Base-by-base conservation (phyloP, 1,139 yeast genomes). In the Magnusiomyces paraingens region DNA sequence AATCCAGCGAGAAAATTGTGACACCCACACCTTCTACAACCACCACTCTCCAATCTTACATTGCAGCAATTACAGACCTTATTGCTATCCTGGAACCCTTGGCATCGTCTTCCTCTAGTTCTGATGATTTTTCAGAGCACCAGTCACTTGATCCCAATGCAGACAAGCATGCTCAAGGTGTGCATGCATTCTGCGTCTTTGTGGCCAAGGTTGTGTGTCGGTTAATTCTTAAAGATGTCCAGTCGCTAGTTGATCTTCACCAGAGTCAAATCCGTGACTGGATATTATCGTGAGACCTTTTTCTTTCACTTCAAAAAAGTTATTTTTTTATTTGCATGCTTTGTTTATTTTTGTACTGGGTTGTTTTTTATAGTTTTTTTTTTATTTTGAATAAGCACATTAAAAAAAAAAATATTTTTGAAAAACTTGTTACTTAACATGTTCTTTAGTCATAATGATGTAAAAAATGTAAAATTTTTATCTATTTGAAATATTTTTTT, bases 141-240 rank as follows among this genome's bases (percentile, higher is more conserved):
- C 6, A 38, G 15, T 5, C 41, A 38, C 41, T 38, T 38, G 15
- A 14, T 38, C 8, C 5, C 5, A 14, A 38, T 38, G 18, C 18
- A 17, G 41, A 38, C 15, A n/a, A n/a, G 4, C 15, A n/a, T 5
- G 41, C 5, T 6, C 5, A 55, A 22, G 61, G 64, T 63, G 51
- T 61, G 26, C 55, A 52, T 17, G 53, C 51, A 17, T 62, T 55
- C 51, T 53, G 62, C 17, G 47, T 52, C 26, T 62, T 62, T 44
- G 54, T 58, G 10, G 59, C 59, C 22, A 58, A 56, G n/a, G 60
- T 58, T 20, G 63, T 59, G n/a, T 62, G 64, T 44, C 55, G 64
- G 14, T 53, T 62, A 43, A 52, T 62, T 42, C 57, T 62, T 26
- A 62, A 61, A 53, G 65, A 62, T 54, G 51, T 62, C 36, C 47